Conservation (phyloP, 176 grass and related monocot species). For the Saccharum spontaneum region DNA sequence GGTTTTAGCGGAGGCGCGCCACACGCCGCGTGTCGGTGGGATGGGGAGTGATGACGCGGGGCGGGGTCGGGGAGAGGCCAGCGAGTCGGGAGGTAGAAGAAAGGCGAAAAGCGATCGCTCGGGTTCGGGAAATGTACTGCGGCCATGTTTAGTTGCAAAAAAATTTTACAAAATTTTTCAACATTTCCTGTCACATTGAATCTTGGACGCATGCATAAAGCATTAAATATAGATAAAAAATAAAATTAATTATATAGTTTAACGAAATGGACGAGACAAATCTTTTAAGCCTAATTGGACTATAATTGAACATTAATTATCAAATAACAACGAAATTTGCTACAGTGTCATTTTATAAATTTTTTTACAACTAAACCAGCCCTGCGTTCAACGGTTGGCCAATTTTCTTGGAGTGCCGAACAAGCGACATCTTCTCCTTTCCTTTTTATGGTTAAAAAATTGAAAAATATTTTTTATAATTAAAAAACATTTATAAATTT, state of each 20-base stretch:
- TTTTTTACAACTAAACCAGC: no score
- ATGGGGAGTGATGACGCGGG: conserved; percentile 30
- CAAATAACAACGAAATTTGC: no score
- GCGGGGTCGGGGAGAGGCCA: not conserved
- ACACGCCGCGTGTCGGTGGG: conserved; percentile 37
- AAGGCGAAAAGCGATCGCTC: not conserved
- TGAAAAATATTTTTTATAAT: not conserved
- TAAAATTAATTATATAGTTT: no score
- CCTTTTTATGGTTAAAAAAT: not conserved
- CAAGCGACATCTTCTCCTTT: not conserved
- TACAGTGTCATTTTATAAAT: no score
- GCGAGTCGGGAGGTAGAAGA: conserved; percentile 43
- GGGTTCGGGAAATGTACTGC: not conserved
- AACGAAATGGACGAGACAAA: no score
- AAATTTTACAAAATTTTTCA: no score
- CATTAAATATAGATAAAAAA: no score
- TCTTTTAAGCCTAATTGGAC: no score
- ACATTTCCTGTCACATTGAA: no score
- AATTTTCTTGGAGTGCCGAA: not conserved
- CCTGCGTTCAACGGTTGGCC: not conserved
- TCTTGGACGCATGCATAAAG: no score
- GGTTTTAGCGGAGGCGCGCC: conserved; percentile 26
- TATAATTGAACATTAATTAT: no score
- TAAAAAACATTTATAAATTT: not conserved
- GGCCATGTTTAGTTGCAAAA: no score